These are phyloP conservation scores for Arthrobotrys megalospora DNA, from an alignment of 2,329 filamentous ascomycete species.

Conservation along the genomic window DNA sequence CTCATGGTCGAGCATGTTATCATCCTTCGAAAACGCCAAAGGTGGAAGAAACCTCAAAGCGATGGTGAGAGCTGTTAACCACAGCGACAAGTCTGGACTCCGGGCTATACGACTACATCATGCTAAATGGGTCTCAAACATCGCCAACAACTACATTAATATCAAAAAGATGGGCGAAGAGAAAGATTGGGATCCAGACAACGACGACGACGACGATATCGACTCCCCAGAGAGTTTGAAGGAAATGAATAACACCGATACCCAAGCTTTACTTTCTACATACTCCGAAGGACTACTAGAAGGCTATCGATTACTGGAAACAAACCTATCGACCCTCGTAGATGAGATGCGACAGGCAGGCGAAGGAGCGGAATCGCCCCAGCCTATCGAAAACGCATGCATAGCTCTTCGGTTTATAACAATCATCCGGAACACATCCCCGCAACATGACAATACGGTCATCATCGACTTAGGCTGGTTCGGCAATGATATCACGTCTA, in stretches of 20 bases:
- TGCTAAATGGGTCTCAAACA: conserved; percentile 48
- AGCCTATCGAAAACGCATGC: conserved; percentile 39
- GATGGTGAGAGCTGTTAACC: conserved; percentile 56
- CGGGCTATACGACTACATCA: conserved; percentile 38
- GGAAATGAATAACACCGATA: conserved; percentile 52
- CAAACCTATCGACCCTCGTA: conserved; percentile 36
- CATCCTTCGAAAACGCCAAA: conserved; percentile 53
- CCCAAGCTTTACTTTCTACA: conserved; percentile 45
- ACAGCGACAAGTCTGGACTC: conserved; percentile 53
- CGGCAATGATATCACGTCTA: conserved; percentile 32
- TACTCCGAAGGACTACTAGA: conserved; percentile 54
- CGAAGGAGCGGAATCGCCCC: conserved; percentile 25
- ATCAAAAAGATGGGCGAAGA: conserved; percentile 55
- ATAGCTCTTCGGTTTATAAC: conserved; percentile 50
- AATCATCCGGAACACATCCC: conserved; percentile 35
- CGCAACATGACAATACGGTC: conserved; percentile 22
- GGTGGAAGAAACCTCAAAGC: conserved; percentile 57
- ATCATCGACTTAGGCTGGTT: conserved; percentile 54
- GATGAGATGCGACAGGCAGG: conserved; percentile 30
- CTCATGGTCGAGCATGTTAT: conserved; percentile 52
- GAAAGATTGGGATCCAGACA: conserved; percentile 58
- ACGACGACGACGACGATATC: conserved; percentile 54
- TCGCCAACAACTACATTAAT: conserved; percentile 43
- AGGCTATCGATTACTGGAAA: conserved; percentile 45
- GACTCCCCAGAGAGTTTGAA: conserved; percentile 54